These are phyloP conservation scores for Dictyostelium citrinum DNA, from an alignment of 78 protist genomes.

Conservation along the genomic window DNA sequence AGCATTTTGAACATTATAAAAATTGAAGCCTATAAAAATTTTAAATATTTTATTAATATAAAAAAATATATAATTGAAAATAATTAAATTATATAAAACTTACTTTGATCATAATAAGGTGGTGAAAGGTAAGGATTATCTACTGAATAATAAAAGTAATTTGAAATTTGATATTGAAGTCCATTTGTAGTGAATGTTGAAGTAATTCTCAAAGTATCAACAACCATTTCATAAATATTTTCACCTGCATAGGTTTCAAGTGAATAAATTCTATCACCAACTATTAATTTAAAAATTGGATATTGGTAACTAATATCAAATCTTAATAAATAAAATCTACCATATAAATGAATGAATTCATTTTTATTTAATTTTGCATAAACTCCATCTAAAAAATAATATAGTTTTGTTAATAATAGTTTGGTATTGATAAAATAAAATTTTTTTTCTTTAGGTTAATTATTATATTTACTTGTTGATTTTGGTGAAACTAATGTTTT, in stretches of 20 bases:
- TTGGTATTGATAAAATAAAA: too few species aligned
- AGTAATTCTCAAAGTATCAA: neutral
- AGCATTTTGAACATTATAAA: neutral
- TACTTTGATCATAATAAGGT: too few species aligned
- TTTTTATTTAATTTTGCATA: neutral
- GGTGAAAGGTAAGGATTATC: too few species aligned
- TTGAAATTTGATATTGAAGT: too few species aligned
- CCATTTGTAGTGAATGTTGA: neutral
- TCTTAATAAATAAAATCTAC: neutral
- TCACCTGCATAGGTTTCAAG: neutral
- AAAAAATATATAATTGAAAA: too few species aligned
- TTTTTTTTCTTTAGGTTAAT: too few species aligned
- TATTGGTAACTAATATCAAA: neutral
- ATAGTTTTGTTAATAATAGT: too few species aligned
- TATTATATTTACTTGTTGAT: neutral
- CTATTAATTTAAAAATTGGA: neutral
- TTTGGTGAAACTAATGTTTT: neutral
- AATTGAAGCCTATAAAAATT: neutral
- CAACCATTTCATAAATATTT: neutral
- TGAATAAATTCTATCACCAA: neutral
- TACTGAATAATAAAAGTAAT: too few species aligned
- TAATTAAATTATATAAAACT: too few species aligned
- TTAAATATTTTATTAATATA: neutral
- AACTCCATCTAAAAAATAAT: too few species aligned
- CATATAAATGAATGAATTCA: neutral